Evolutionary conservation across 352 stramenopile genomes (phyloP).

Genomic region (Pythium aquatile): DNA sequence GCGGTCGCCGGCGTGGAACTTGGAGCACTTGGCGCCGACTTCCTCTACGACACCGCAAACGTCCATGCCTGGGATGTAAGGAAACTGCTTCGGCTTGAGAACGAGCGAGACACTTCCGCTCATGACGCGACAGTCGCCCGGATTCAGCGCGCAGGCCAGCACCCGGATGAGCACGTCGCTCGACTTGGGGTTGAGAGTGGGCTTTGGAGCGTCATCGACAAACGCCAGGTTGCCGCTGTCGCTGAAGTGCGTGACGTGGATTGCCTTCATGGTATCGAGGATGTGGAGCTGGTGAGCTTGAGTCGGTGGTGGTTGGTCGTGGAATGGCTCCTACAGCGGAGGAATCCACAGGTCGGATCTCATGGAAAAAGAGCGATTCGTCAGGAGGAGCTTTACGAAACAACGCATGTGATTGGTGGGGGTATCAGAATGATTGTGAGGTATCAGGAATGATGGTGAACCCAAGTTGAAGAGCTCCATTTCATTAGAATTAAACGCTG

Average conservation of each 20-base stretch:
- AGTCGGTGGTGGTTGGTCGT: not conserved
- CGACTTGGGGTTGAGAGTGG: slow-evolving; percentile 20
- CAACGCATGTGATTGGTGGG: slow-evolving; percentile 19
- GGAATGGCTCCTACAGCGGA: slow-evolving; percentile 4
- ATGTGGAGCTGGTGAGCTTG: not conserved
- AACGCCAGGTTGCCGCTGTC: slow-evolving; percentile 32
- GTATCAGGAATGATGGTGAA: not conserved
- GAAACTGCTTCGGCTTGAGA: slow-evolving; percentile 38
- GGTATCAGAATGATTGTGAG: not conserved
- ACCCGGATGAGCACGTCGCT: slow-evolving; percentile 33
- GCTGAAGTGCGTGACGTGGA: slow-evolving; percentile 38
- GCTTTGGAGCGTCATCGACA: slow-evolving; percentile 20
- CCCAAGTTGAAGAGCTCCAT: not conserved
- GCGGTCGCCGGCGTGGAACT: slow-evolving; percentile 35
- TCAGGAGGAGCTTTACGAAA: slow-evolving; percentile 24
- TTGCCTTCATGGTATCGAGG: slow-evolving; percentile 30
- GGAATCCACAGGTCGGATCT: not conserved
- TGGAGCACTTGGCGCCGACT: slow-evolving; percentile 27
- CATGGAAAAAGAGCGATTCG: slow-evolving; percentile 10
- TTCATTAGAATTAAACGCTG: not conserved
- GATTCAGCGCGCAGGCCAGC: slow-evolving; percentile 34
- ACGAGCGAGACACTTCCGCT: slow-evolving; percentile 37
- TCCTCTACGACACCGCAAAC: slow-evolving; percentile 41
- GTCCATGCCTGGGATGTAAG: slow-evolving; percentile 44
- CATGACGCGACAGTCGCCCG: slow-evolving; percentile 38